phyloP scores from a whole-genome alignment of 2,329 filamentous ascomycete species.

The Tricladium varicosporioides region DNA sequence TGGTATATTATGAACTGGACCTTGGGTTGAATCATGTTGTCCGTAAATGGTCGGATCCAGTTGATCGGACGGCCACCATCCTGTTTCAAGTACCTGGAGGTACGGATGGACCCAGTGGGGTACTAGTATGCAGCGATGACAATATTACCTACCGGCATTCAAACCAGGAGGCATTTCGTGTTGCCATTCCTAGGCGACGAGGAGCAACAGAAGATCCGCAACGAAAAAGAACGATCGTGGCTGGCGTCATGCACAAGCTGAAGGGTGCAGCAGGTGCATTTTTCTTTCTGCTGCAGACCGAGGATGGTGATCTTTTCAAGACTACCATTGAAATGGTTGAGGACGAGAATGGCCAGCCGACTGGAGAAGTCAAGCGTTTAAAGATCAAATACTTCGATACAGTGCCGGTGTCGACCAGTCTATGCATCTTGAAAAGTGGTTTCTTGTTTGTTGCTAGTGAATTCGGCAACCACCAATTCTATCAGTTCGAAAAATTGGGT shows the following conservation, averaged over 20 bases:
- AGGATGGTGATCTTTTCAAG: slow-evolving; percentile 98
- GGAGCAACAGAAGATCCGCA: slow-evolving; percentile 90
- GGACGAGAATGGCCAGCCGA: slow-evolving; percentile 73
- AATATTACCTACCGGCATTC: slow-evolving; percentile 97
- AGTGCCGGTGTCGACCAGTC: slow-evolving; percentile 79
- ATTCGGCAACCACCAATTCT: slow-evolving; percentile 90
- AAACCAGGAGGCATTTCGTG: slow-evolving; percentile 84
- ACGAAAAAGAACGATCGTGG: slow-evolving; percentile 80
- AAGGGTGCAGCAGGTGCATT: slow-evolving; percentile 80
- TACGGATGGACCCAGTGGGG: slow-evolving; percentile 88
- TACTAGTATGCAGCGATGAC: slow-evolving; percentile 91
- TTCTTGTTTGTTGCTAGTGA: slow-evolving; percentile 93
- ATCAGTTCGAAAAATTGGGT: slow-evolving; percentile 95
- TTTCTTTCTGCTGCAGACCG: slow-evolving; percentile 93
- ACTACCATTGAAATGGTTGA: slow-evolving; percentile 88
- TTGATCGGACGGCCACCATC: slow-evolving; percentile 84
- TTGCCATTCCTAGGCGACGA: slow-evolving; percentile 82
- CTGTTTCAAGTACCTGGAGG: slow-evolving; percentile 96
- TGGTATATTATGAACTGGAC: slow-evolving; percentile 98
- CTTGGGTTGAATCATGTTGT: slow-evolving; percentile 96
- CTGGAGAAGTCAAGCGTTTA: slow-evolving; percentile 76
- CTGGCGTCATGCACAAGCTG: slow-evolving; percentile 96
- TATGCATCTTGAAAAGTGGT: slow-evolving; percentile 93
- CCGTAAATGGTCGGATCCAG: slow-evolving; percentile 90
- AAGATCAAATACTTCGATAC: slow-evolving; percentile 99